Evolutionary conservation across 2,329 filamentous ascomycete species (phyloP), one percentile per base, ranked within the genome.

Genomic region (Colletotrichum ledebouriae): DNA sequence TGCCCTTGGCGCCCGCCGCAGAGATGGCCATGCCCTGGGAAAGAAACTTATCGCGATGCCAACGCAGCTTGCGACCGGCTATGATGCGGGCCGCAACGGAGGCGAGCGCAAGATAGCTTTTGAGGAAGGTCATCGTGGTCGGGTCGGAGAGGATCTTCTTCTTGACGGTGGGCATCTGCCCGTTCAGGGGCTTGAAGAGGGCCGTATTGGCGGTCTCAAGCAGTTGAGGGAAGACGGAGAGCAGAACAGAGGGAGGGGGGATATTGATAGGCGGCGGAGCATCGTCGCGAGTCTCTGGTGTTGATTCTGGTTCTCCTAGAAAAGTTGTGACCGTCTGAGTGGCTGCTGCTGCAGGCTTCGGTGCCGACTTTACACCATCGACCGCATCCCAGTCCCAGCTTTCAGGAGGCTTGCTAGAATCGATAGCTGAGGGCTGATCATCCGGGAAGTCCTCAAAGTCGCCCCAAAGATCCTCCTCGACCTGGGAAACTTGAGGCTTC

Each of bases 1-100:
- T 98, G 3, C 95, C 90, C 73, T 92, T 93, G 60, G 89, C 87
- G 3, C 90, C 90, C 2, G 90, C 87, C 15, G 89, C 89, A 1
- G 93, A 93, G 70, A 98, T 97, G 64, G 92, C 90, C 92, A 97
- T 97, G 75, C 91, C 90, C 78, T 97, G 94, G 1, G 92, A 88
- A 12, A 98, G 83, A 70, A 94, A 89, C 70, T 89, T 91, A 79
- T 98, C 95, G 61, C 95, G 88, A 77, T 97, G 95, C 95, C 95
- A 98, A 64, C 95, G 91, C 59, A 92, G 83, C 74, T 93, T 94
- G 66, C 95, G 90, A 11, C 94, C 95, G 1, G 93, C 92, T 65
- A 98, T 90, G 57, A 98, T 87, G 50, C 91, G 91, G n/a, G 89
- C 92, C 25, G 91, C 90, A 11, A 94, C 92, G 3, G 84, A 85